Evolutionary conservation across 768 basidiomycete genomes (phyloP), one percentile per base, ranked within the genome.

Genomic region (Mycena leptocephala): DNA sequence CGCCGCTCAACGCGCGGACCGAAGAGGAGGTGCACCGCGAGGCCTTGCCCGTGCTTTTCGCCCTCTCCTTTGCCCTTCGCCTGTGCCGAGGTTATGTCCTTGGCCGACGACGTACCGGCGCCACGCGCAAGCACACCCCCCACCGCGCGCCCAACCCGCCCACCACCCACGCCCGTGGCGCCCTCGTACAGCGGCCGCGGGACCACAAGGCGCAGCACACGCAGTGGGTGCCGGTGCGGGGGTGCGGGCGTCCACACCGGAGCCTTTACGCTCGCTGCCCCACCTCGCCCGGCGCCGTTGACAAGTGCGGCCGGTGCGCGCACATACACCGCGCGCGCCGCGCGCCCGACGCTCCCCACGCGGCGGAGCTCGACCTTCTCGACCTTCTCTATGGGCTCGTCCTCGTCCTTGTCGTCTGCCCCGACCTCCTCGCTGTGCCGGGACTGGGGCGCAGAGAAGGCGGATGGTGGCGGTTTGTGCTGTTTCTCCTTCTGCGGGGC

Each of bases 1-100:
- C 77, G 59, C 58, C 74, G 66, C 24, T 78, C 77, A 4, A 78
- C 67, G 37, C 77, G 77, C 51, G 77, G 71, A 14, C 77, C 77
- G 22, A 72, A 69, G 3, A 78, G 51, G 11, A 78, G 30, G 46
- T 78, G 77, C 56, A 78, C 53, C 55, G 70, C 74, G 3, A 72
- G 48, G 58, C 70, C 48, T 28, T 37, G 41, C 46, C 3, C 37
- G 43, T 13, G 26, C 20, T 24, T 48, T 3, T 1, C 22, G 32
- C 9, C n/a, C 32, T 7, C 68, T 3, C n/a, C 30, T 20, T 11
- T 24, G 5, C 9, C 22, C 41, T 10, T 37, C 7, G 8, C 35
- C 2, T 37, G 33, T 18, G 43, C 43, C n/a, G n/a, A n/a, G n/a
- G n/a, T n/a, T n/a, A n/a, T n/a, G n/a, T n/a, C n/a, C n/a, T n/a